Conservation (phyloP, 2,329 filamentous ascomycete species). For the Lachnellula hyalina region DNA sequence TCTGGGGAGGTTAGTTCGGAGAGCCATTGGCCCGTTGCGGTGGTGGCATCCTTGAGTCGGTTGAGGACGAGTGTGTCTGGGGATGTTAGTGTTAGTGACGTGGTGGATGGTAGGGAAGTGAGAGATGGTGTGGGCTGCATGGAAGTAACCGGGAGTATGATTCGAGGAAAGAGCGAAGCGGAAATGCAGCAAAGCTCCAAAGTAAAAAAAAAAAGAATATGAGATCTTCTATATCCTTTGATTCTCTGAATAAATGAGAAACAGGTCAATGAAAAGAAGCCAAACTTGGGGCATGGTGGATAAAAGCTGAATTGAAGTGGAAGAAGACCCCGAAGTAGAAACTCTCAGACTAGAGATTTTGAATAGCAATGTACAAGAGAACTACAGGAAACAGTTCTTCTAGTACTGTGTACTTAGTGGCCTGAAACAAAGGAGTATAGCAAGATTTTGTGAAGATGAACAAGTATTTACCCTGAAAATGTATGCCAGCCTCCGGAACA, state of each 20-base stretch:
- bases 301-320: no score
- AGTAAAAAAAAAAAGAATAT: no score
- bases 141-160: neutral
- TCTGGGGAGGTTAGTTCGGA: slow-evolving; percentile 61
- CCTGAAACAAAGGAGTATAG: neutral
- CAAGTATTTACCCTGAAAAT: slow-evolving; percentile 58
- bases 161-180: no score
- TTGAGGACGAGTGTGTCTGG: slow-evolving; percentile 49
- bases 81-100: neutral
- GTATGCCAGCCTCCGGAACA: slow-evolving; percentile 72
- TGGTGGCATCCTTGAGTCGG: slow-evolving; percentile 21
- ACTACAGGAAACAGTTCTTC: no score
- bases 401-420: no score
- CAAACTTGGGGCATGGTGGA: no score
- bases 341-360: no score
- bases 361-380: no score
- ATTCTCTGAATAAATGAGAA: neutral
- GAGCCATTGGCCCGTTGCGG: slow-evolving; percentile 38
- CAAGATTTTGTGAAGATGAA: neutral
- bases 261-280: neutral
- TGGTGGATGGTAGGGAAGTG: neutral
- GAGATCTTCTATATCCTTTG: neutral
- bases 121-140: neutral
- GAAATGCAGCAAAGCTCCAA: no score
- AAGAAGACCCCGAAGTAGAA: no score